Evolutionary conservation across 257 asterid species (phyloP).

Genomic region (Vinca minor): DNA sequence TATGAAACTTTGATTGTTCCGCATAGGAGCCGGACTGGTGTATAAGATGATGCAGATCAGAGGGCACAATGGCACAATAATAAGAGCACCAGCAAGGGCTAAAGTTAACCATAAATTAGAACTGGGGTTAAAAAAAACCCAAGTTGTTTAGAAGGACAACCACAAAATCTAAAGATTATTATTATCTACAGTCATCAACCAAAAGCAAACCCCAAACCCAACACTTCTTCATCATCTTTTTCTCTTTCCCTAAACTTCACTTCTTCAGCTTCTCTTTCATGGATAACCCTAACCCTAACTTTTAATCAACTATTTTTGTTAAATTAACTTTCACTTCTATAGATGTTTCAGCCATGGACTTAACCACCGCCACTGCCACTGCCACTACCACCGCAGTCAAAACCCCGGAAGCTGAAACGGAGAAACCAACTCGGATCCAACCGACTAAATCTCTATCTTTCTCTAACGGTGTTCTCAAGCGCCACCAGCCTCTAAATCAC

Average conservation of each 20-base stretch:
- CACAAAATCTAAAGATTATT: constrained; percentile 55
- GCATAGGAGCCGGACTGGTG: no score
- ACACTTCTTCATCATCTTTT: not conserved
- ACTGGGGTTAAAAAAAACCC: constrained; percentile 28
- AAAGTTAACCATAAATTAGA: constrained; percentile 45
- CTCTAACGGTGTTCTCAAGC: constrained; percentile 78
- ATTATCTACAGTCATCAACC: constrained; percentile 43
- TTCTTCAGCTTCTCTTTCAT: constrained; percentile 9
- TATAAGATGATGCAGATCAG: no score
- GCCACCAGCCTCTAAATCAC: constrained; percentile 52
- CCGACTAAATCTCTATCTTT: constrained; percentile 36
- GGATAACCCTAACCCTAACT: constrained; percentile 29
- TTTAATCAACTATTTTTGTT: constrained; percentile 17
- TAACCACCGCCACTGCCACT: constrained; percentile 24
- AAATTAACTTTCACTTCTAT: not conserved
- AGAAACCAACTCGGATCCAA: constrained; percentile 70
- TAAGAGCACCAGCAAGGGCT: not conserved
- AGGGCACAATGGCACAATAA: no score
- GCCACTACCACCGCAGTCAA: constrained; percentile 22
- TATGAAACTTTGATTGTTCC: no score
- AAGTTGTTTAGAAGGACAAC: constrained; percentile 56
- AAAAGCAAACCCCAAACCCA: constrained; percentile 20
- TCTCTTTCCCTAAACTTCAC: constrained; percentile 3
- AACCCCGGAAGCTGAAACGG: constrained; percentile 66
- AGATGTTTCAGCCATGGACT: constrained; percentile 55